Evolutionary conservation across 495 filamentous ascomycete genomes (phyloP), one percentile per base, ranked within the genome.

Genomic region (Pyrenula massariospora): DNA sequence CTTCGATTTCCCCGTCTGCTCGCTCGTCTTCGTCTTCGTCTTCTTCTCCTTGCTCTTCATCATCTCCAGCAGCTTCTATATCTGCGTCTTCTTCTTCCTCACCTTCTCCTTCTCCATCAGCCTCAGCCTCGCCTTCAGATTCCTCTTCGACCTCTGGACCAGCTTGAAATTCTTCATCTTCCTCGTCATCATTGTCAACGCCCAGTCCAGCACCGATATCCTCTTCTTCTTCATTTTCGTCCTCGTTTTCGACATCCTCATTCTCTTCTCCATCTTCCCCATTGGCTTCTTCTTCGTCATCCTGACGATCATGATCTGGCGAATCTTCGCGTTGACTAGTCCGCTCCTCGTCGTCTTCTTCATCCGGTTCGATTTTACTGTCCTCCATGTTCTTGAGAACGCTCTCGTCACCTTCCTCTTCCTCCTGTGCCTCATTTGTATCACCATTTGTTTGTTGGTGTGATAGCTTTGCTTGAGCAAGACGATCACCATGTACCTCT

Each of bases 221-320:
- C 1, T 55, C 53, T 48, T 1, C 31, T 5, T 25, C 53, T 49
- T 15, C 2, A 25, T 1, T 22, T 2, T n/a, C 53, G n/a, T 55
- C 53, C 22, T 42, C 56, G 2, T 57, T 42, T 48, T 53, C 24
- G 25, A 50, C 59, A n/a, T 59, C 57, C 50, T 59, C 62, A 53
- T 60, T 60, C n/a, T 61, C 62, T 15, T 51, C 58, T 31, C 60
- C 63, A 10, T 11, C 59, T 42, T 58, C 64, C 12, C 19, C 58
- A 22, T 51, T 50, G 19, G 8, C 21, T 5, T 58, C 31, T 3
- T 58, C 57, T 20, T 58, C 57, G 19, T 23, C 57, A 58, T 58
- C 24, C 15, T 42, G 31, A 42, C 5, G 8, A 15, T 42, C 31
- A 15, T 42, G 31, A 42, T 42, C 31, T 42, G 31, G 15, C 8